Evolutionary conservation across 108 stramenopile genomes (phyloP), one percentile per base, ranked within the genome.

Genomic region (Cyclostephanos tholiformis): DNA sequence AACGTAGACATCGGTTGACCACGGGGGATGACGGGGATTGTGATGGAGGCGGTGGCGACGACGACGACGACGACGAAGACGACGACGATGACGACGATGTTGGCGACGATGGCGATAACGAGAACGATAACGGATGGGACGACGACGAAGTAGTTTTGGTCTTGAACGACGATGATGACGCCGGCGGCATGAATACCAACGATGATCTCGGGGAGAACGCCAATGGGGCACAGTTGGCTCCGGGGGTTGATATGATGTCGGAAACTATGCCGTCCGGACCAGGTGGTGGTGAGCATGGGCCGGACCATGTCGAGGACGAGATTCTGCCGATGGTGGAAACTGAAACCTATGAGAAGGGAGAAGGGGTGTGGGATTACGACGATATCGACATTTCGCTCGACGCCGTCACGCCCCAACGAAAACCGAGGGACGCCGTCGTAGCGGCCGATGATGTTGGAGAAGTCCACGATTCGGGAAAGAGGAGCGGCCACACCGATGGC

Each of bases 391-490:
- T 27, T 12, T 55, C 53, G 25, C 22, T 55, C n/a, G 52, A 53
- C 26, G 23, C 1, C 26, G 23, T 9, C 26, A 10, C 53, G 25
- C 53, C 53, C 23, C 53, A 12, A 55, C 23, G 4, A 2, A 25
- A 25, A 5, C 53, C 53, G 25, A 10, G 26, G 52, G 1, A 57
- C 23, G 14, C 3, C 57, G 17, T 1, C 36, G 10, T 25, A 51
- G 11, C 58, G 4, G 11, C 41, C 16, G 53, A 11, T n/a, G 25
- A 26, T 0, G 8, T 27, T 12, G 53, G 25, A 4, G 53, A 27
- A 26, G 25, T 55, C 22, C 59, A 48, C 16, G 74, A 75, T 4
- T 66, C 74, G 1, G 38, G 65, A 0, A 64, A 75, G 41, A 55
- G 41, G 41, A 41, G 41, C 44, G 44, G 16, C 16, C 14, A 17